These are phyloP conservation scores for Nitzschia inconspicua DNA, from an alignment of 108 stramenopile genomes.

Conservation along the genomic window DNA sequence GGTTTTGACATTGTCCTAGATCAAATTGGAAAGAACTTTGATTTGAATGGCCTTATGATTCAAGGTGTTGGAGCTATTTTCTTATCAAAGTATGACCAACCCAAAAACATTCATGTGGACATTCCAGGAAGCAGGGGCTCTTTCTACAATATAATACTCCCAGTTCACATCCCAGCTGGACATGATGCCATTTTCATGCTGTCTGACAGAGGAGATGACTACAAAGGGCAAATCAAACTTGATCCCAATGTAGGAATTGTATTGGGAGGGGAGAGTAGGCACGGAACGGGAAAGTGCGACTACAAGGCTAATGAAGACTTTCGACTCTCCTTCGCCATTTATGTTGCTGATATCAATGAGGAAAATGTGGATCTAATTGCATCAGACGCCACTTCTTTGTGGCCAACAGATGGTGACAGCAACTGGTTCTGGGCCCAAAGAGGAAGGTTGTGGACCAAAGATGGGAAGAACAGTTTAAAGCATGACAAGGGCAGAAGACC, in stretches of 20 bases:
- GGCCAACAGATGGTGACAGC: slow-evolving; percentile 25
- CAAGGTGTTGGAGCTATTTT: slow-evolving; percentile 29
- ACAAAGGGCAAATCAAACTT: slow-evolving; percentile 26
- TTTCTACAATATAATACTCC: slow-evolving; percentile 29
- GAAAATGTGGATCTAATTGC: slow-evolving; percentile 31
- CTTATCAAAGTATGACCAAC: slow-evolving; percentile 15
- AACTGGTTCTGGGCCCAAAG: slow-evolving; percentile 13
- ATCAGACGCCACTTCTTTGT: slow-evolving; percentile 16
- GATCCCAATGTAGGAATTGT: slow-evolving; percentile 34
- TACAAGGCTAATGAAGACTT: slow-evolving; percentile 49
- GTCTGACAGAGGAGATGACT: slow-evolving; percentile 5
- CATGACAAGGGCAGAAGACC: slow-evolving; percentile 43
- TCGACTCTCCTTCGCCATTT: slow-evolving; percentile 49
- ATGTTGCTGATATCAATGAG: slow-evolving; percentile 53
- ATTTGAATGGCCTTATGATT: slow-evolving; percentile 24
- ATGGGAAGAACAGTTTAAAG: slow-evolving; percentile 20
- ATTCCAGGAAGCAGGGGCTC: slow-evolving; percentile 14
- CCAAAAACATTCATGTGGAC: slow-evolving; percentile 26
- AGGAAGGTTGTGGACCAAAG: slow-evolving; percentile 16
- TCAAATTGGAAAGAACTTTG: slow-evolving; percentile 34
- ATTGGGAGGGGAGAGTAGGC: slow-evolving; percentile 55
- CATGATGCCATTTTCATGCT: slow-evolving; percentile 7
- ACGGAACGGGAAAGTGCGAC: slow-evolving; percentile 54
- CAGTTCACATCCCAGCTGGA: slow-evolving; percentile 5
- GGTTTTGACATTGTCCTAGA: slow-evolving; percentile 53